Evolutionary conservation across 306 rosid species (phyloP).

Genomic region (Trichosanthes truncata): DNA sequence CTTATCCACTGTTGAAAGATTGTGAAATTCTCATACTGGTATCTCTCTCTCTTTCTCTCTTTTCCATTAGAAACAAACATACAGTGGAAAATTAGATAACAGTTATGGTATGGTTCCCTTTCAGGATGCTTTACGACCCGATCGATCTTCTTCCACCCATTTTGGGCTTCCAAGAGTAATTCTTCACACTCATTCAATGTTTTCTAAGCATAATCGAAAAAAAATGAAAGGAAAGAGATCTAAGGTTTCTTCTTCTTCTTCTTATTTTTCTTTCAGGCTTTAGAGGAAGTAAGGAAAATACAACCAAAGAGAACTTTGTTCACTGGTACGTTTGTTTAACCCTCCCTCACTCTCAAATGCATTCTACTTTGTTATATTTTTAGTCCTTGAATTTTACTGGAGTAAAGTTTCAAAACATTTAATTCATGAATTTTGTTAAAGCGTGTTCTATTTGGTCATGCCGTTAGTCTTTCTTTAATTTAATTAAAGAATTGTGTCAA

Average conservation of each 20-base stretch:
- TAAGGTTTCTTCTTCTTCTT: not conserved
- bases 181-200: not conserved
- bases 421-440: not conserved
- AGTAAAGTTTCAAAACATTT: not conserved
- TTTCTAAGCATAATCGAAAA: not conserved
- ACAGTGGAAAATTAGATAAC: not conserved
- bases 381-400: not conserved
- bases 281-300: conserved; percentile 87
- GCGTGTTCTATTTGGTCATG: not conserved
- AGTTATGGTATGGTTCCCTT: not conserved
- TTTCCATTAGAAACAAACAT: not conserved
- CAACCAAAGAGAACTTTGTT: conserved; percentile 79
- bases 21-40: conserved; percentile 84
- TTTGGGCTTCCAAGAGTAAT: conserved; percentile 91
- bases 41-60: conserved; percentile 7
- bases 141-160: conserved; percentile 76
- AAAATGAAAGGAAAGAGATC: not conserved
- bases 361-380: no score
- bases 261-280: conserved; percentile 35
- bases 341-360: not conserved
- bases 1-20: conserved; percentile 72
- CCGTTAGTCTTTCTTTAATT: no score
- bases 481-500: no score
- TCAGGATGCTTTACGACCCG: conserved; percentile 89
- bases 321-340: conserved; percentile 45